phyloP scores from a whole-genome alignment of 805 yeast genomes.

The Saccharomycopsis babjevae region DNA sequence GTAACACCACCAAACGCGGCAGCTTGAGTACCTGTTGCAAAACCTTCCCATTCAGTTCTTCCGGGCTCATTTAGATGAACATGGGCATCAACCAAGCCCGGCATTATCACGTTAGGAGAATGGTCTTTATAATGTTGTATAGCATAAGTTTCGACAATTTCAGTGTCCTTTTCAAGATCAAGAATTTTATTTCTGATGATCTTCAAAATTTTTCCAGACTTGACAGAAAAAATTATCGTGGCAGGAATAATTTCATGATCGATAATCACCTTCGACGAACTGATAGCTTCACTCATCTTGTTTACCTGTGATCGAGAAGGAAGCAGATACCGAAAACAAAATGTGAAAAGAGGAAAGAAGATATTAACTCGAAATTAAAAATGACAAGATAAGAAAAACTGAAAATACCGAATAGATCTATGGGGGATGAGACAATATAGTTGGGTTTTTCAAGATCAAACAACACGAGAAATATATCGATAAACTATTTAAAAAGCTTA shows the following conservation, averaged over 20 bases:
- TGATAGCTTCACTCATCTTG: constrained; percentile 49
- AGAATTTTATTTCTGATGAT: constrained; percentile 33
- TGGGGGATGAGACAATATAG: too few relatives aligned
- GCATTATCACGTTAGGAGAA: constrained; percentile 59
- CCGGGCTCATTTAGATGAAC: constrained; percentile 96
- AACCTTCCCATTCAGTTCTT: constrained; percentile 98
- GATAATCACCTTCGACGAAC: constrained; percentile 49
- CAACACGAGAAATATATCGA: too few relatives aligned
- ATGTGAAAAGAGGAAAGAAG: background rate
- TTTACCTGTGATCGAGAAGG: too few relatives aligned
- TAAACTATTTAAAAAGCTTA: too few relatives aligned
- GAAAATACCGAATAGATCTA: too few relatives aligned
- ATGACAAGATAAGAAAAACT: too few relatives aligned
- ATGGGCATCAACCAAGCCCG: constrained; percentile 89
- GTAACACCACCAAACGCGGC: constrained; percentile 97
- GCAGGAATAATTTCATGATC: constrained; percentile 42
- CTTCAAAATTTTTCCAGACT: constrained; percentile 48
- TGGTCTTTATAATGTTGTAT: constrained; percentile 31
- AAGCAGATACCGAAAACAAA: too few relatives aligned
- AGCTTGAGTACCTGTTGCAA: constrained; percentile 89
- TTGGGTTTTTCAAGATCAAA: too few relatives aligned
- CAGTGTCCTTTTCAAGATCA: constrained; percentile 27
- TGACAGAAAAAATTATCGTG: constrained; percentile 50
- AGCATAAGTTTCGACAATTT: constrained; percentile 21
- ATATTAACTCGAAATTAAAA: background rate